These are phyloP conservation scores for Microcyclosporella mali DNA, from an alignment of 2,329 filamentous ascomycete species.

Conservation along the genomic window DNA sequence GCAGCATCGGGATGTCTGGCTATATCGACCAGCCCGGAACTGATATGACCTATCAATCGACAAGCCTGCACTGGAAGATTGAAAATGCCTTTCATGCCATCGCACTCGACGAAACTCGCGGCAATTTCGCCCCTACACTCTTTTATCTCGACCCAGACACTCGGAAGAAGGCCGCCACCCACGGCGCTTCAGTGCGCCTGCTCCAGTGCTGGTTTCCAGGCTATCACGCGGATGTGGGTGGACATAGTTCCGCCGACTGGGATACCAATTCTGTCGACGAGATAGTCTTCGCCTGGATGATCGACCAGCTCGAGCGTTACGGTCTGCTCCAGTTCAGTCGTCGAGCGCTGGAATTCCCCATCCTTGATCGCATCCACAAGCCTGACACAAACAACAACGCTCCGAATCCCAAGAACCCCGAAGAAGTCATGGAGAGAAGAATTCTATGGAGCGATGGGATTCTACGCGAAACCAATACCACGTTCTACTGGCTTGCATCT, in stretches of 20 bases:
- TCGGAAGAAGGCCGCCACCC: neutral
- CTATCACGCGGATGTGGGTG: slow-evolving; percentile 46
- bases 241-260: slow-evolving; percentile 30
- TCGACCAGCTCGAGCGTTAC: slow-evolving; percentile 22
- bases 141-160: slow-evolving; percentile 33
- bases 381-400: slow-evolving; percentile 2
- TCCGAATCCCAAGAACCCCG: slow-evolving; percentile 6
- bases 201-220: slow-evolving; percentile 49
- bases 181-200: neutral
- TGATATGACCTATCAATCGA: slow-evolving; percentile 2
- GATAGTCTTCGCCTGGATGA: slow-evolving; percentile 37
- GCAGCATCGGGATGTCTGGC: slow-evolving; percentile 21
- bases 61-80: slow-evolving; percentile 22
- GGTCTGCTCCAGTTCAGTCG: slow-evolving; percentile 11
- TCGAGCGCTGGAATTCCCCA: slow-evolving; percentile 11
- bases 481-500: slow-evolving; percentile 5
- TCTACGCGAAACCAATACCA: slow-evolving; percentile 7
- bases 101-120: slow-evolving; percentile 46
- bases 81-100: slow-evolving; percentile 50
- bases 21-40: slow-evolving; percentile 11
- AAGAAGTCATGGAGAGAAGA: slow-evolving; percentile 13
- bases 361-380: slow-evolving; percentile 12
- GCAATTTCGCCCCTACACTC: slow-evolving; percentile 44
- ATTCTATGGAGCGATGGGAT: slow-evolving; percentile 14
- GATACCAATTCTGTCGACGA: slow-evolving; percentile 26